Evolutionary conservation across 371 early-diverging fungal species (phyloP).

Genomic region (Actinomortierella wolfii): DNA sequence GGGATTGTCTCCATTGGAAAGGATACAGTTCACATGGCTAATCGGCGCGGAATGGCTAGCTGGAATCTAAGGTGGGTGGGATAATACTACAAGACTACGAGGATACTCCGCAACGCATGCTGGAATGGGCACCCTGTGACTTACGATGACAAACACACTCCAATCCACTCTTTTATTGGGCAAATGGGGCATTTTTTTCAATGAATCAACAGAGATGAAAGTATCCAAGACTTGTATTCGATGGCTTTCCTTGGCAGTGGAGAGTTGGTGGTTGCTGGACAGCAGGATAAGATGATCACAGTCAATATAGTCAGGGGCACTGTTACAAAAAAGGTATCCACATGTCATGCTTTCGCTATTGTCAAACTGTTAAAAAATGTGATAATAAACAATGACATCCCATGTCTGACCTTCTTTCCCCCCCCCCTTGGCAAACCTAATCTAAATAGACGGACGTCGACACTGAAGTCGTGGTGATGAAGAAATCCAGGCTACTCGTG

Average conservation of each 20-base stretch:
- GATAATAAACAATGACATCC: no score
- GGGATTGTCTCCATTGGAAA: conserved; percentile 73
- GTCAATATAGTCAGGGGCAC: conserved; percentile 73
- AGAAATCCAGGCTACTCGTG: conserved; percentile 67
- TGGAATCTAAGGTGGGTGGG: conserved; percentile 68
- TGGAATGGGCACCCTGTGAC: background rate
- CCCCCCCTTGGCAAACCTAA: no score
- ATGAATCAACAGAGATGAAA: conserved; percentile 51
- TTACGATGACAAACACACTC: background rate
- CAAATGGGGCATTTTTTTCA: background rate
- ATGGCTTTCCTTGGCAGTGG: conserved; percentile 71
- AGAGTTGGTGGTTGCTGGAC: conserved; percentile 72
- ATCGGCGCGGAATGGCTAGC: conserved; percentile 70
- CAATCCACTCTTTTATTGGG: background rate
- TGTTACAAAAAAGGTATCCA: conserved; percentile 55
- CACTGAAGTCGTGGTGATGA: conserved; percentile 69
- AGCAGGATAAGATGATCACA: conserved; percentile 63
- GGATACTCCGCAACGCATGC: background rate
- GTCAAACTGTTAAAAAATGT: no score
- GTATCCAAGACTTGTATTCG: conserved; percentile 64
- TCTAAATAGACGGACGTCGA: conserved; percentile 22
- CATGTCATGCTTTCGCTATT: no score
- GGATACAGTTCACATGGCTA: conserved; percentile 67
- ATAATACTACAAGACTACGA: no score
- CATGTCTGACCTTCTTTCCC: no score